Conservation (phyloP, 208 protist genomes). For the Leishmania lainsoni region DNA sequence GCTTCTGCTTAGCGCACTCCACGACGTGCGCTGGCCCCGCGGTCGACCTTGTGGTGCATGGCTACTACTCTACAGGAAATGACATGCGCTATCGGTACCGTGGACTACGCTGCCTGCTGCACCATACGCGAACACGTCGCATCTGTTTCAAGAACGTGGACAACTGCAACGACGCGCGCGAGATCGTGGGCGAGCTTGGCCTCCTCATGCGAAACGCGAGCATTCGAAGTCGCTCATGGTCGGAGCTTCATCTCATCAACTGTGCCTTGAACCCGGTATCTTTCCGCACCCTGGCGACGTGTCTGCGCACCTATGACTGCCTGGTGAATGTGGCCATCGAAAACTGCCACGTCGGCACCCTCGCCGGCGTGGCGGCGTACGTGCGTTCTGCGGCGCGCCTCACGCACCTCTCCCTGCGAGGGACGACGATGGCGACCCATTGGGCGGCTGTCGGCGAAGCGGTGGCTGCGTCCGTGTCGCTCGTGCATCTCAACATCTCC, state of each 20-base stretch:
- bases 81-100: conserved; percentile 40
- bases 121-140: conserved; percentile 41
- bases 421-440: conserved; percentile 39
- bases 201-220: conserved; percentile 16
- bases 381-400: conserved; percentile 32
- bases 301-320: conserved; percentile 31
- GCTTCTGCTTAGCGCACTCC: conserved; percentile 63
- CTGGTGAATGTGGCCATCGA: conserved; percentile 50
- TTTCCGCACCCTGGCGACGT: conserved; percentile 23
- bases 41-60: conserved; percentile 40
- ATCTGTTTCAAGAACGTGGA: conserved; percentile 42
- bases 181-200: conserved; percentile 49
- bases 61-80: conserved; percentile 50
- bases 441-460: conserved; percentile 39
- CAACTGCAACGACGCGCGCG: conserved; percentile 42
- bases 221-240: conserved; percentile 7
- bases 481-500: conserved; percentile 43
- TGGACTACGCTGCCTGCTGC: conserved; percentile 65
- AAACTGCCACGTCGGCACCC: conserved; percentile 38
- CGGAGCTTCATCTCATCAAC: conserved; percentile 28
- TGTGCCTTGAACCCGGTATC: conserved; percentile 19
- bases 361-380: conserved; percentile 34
- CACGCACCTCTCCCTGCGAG: conserved; percentile 49
- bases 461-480: conserved; percentile 26
- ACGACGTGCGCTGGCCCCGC: conserved; percentile 42